Evolutionary conservation across 805 yeast genomes (phyloP).

Genomic region (Zygosaccharomyces pseudorouxii): DNA sequence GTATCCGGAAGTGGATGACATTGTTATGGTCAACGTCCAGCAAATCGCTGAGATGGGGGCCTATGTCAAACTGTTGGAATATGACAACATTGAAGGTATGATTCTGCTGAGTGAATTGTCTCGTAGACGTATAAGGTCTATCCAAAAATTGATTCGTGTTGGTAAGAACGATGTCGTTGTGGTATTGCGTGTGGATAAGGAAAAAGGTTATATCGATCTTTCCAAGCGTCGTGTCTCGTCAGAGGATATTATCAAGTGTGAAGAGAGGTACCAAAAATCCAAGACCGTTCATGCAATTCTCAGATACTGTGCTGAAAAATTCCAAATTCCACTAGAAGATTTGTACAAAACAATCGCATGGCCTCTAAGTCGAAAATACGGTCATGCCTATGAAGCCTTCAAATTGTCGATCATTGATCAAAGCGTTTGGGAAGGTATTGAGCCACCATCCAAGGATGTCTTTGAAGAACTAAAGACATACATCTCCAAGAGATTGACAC

Average conservation of each 20-base stretch:
- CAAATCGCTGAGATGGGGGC: conserved; percentile 99
- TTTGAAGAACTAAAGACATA: conserved; percentile 81
- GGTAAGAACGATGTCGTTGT: conserved; percentile 98
- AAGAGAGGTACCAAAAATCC: conserved; percentile 93
- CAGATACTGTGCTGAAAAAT: conserved; percentile 97
- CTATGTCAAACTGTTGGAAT: conserved; percentile 89
- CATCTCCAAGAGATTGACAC: conserved; percentile 90
- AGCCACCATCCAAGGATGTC: conserved; percentile 66
- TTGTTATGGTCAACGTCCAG: conserved; percentile 97
- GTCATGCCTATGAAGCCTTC: conserved; percentile 97
- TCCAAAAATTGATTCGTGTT: conserved; percentile 94
- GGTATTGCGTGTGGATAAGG: conserved; percentile 96
- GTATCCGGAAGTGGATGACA: conserved; percentile 98
- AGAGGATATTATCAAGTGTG: conserved; percentile 95
- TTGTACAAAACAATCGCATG: conserved; percentile 89
- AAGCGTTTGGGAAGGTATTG: conserved; percentile 74
- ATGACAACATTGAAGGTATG: conserved; percentile 99
- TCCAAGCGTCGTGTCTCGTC: conserved; percentile 97
- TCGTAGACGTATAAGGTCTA: conserved; percentile 97
- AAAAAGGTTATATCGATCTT: conserved; percentile 95
- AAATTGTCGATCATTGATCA: conserved; percentile 90
- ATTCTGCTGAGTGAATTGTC: conserved; percentile 91
- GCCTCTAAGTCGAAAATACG: conserved; percentile 93
- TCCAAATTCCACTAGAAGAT: conserved; percentile 77
- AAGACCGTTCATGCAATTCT: conserved; percentile 97